Evolutionary conservation across 148 eudicot genomes (phyloP), one percentile per base, ranked within the genome.

Genomic region (Limonium bicolor): DNA sequence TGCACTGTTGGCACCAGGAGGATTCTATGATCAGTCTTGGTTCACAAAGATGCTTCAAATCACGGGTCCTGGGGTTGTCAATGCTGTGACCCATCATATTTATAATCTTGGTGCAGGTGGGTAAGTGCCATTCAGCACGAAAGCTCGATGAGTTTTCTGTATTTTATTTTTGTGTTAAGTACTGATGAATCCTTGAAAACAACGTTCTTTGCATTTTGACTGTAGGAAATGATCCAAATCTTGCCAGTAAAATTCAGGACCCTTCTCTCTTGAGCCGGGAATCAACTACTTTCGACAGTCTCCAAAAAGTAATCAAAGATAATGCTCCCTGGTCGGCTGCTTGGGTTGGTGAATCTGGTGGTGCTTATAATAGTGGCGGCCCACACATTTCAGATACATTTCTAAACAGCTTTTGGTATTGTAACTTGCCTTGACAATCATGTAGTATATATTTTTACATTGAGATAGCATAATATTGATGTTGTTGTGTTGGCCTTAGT

Each of bases 321-420:
- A 23, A 53, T 35, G 99, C 95, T 44, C 79, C 87, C 42, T 90
- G 95, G 99, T 55, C 99, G 56, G 70, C 69, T 32, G 82, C 95
- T 50, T 90, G 99, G 99, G 87, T 90, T 20, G 88, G 99, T 27
- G 99, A 90, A 66, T 67, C 95, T 22, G 99, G 99, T 18, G 99
- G 99, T 36, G 93, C 94, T 41, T 92, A 23, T 45, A 92, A 92
- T 74, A 92, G 73, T 38, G 99, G 99, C 22, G 95, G 80, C n/a
- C 65, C 15, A 25, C 62, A 54, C 34, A 54, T 85, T 42, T 92
- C 99, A 15, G 53, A 92, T 44, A 51, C 88, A 34, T 92, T 85
- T 38, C 60, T 81, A 19, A 48, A 92, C 63, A 73, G 95, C 62
- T 92, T 92, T 50, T 92, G 99, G 99, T 92, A 78, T 65, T 20